These are phyloP conservation scores for Barbarea vulgaris DNA, from an alignment of 345 rosid genomes.

Conservation along the genomic window DNA sequence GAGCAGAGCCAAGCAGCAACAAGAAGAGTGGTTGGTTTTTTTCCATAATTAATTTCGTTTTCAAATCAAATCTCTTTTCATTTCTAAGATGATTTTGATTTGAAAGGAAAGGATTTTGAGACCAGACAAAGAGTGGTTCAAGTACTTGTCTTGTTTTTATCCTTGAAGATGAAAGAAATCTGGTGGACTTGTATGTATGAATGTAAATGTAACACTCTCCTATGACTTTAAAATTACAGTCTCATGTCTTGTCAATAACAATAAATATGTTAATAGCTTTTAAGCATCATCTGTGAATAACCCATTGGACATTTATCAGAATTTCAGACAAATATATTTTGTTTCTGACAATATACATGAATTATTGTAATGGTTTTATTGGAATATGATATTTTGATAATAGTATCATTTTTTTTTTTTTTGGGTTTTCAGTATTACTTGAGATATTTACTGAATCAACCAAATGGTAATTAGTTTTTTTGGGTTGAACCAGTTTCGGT, in stretches of 20 bases:
- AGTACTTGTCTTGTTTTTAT: conserved; percentile 41
- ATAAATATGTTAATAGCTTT: conserved; percentile 28
- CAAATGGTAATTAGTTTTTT: not conserved
- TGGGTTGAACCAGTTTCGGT: not conserved
- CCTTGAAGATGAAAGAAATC: conserved; percentile 33
- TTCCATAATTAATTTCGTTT: not conserved
- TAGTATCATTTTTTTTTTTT: not conserved
- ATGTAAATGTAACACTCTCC: not conserved
- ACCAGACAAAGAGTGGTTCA: conserved; percentile 37
- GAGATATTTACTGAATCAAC: not conserved
- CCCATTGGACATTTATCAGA: conserved; percentile 21
- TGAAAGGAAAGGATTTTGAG: conserved; percentile 31
- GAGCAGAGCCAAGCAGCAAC: conserved; percentile 22
- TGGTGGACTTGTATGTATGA: conserved; percentile 12
- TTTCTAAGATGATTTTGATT: conserved; percentile 18
- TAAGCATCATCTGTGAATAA: conserved; percentile 22
- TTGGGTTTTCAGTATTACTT: not conserved
- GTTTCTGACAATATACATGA: not conserved
- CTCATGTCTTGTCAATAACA: conserved; percentile 26
- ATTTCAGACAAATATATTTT: not conserved
- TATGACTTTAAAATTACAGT: conserved; percentile 31
- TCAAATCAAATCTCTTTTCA: not conserved
- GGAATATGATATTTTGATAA: not conserved
- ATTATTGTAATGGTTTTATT: conserved; percentile 4
- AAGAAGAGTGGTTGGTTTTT: conserved; percentile 34